phyloP scores from a whole-genome alignment of 108 stramenopile genomes.

The Cyclotella cryptica region DNA sequence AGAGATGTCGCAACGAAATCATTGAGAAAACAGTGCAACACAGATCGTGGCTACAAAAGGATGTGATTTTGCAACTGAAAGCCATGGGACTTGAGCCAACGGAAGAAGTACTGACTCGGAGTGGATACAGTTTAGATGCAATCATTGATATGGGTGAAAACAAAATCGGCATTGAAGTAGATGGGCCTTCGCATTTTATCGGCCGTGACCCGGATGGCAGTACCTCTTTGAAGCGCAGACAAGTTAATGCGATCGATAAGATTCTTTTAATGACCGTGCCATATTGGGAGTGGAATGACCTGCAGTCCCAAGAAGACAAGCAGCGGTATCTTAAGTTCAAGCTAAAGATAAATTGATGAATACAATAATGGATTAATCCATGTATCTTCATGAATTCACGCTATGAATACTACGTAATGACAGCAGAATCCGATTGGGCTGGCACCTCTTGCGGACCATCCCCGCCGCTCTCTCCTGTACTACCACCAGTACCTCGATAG shows the following conservation, averaged over 20 bases:
- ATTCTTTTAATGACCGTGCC: constrained; percentile 39
- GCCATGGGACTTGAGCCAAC: constrained; percentile 32
- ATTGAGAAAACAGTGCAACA: not conserved
- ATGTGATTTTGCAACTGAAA: constrained; percentile 38
- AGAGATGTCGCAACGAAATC: constrained; percentile 36
- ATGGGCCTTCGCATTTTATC: constrained; percentile 54
- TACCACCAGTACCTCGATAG: constrained; percentile 8
- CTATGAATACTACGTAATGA: not conserved
- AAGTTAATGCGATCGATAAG: constrained; percentile 33
- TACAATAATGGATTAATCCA: not conserved
- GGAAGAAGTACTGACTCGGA: constrained; percentile 31
- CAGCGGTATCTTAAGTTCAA: constrained; percentile 31
- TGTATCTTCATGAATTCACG: not conserved
- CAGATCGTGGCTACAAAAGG: constrained; percentile 20
- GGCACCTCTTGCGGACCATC: constrained; percentile 3
- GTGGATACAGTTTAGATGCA: constrained; percentile 40
- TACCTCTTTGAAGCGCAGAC: constrained; percentile 46
- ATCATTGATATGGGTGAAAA: constrained; percentile 27
- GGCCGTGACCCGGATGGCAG: constrained; percentile 25
- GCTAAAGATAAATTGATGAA: not conserved
- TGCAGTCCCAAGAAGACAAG: constrained; percentile 17
- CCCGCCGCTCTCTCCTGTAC: not conserved
- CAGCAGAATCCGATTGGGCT: constrained; percentile 22
- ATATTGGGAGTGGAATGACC: constrained; percentile 50
- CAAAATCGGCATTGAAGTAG: constrained; percentile 54